Evolutionary conservation across 148 eudicot genomes (phyloP), one percentile per base, ranked within the genome.

Genomic region (Amaranthus hypochondriacus): DNA sequence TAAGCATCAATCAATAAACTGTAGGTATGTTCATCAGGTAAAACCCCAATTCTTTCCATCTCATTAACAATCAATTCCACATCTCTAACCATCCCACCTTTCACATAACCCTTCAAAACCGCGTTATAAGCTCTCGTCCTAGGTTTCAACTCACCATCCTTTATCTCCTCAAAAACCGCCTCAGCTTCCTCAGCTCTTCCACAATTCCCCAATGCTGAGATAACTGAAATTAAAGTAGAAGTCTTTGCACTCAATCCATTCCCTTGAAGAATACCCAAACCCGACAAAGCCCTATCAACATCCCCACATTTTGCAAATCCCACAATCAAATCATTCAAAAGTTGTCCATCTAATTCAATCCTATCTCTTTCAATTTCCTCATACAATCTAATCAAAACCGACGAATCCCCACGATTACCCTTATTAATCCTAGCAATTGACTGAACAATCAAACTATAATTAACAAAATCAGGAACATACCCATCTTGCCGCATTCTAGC

Each of bases 101-200:
- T 95, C 5, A 89, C 96, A 84, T 90, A 90, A 15, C 88, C 97
- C 76, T 83, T 95, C 77, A 95, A 83, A 50, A 95, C 92, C n/a
- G 97, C 97, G 64, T 95, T 95, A 73, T 90, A 95, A 68, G 98
- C 98, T 57, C 97, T 76, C 0, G 91, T 87, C 70, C 97, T 83
- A 7, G 98, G 98, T 75, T 78, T 86, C 80, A 90, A 60, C 48
- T 91, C 93, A 28, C 96, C 97, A 68, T 92, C 98, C 77, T 87
- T 95, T 81, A 95, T 73, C 89, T 95, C 98, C 86, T 92, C 96
- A 18, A 95, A 95, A 69, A 95, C 74, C 0, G 89, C 98, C 84
- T 95, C 98, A 0, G 98, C 98, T 77, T 95, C 98, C 69, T 85
- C 90, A 13, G 89, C 83, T 84, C 97, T 78, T 6, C 98, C 98